Evolutionary conservation across 2,329 filamentous ascomycete genomes (phyloP).

Genomic region (Phaeoacremonium minimum): DNA sequence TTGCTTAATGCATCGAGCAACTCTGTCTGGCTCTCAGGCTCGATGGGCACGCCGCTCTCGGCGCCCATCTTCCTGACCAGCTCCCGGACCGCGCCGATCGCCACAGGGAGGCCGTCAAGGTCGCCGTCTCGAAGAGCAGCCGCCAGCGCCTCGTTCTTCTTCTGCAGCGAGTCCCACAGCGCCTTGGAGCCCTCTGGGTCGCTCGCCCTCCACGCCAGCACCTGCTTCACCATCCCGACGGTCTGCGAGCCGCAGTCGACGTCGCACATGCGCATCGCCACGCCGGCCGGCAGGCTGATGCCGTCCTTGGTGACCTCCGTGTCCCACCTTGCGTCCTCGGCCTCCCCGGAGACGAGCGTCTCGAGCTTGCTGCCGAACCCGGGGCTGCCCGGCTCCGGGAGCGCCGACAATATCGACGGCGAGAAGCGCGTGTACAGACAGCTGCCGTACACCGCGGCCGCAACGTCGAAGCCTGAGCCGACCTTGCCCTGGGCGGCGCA

Average conservation of each 20-base stretch:
- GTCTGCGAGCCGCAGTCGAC: slow-evolving; percentile 93
- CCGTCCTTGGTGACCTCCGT: slow-evolving; percentile 67
- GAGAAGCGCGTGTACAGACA: slow-evolving; percentile 93
- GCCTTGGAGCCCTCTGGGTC: slow-evolving; percentile 59
- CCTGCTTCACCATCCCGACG: slow-evolving; percentile 91
- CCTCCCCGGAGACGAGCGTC: slow-evolving; percentile 58
- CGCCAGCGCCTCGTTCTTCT: slow-evolving; percentile 68
- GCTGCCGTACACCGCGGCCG: slow-evolving; percentile 85
- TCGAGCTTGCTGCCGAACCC: slow-evolving; percentile 66
- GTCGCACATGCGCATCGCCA: slow-evolving; percentile 88
- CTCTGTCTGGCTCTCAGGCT: slow-evolving; percentile 79
- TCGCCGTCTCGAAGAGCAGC: slow-evolving; percentile 51
- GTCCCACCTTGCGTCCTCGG: slow-evolving; percentile 80
- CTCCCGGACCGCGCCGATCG: slow-evolving; percentile 48
- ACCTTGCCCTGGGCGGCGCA: slow-evolving; percentile 97
- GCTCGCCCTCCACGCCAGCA: slow-evolving; percentile 73
- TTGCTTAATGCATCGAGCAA: slow-evolving; percentile 71
- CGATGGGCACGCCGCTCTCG: slow-evolving; percentile 76
- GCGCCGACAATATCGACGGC: slow-evolving; percentile 61
- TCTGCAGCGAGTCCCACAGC: slow-evolving; percentile 74
- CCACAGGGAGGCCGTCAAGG: slow-evolving; percentile 35
- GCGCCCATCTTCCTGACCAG: slow-evolving; percentile 74
- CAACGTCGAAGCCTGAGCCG: slow-evolving; percentile 93
- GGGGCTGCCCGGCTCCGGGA: slow-evolving; percentile 62
- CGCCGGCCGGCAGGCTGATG: slow-evolving; percentile 66